Evolutionary conservation across 352 stramenopile genomes (phyloP).

Genomic region (Pythium monospermum): DNA sequence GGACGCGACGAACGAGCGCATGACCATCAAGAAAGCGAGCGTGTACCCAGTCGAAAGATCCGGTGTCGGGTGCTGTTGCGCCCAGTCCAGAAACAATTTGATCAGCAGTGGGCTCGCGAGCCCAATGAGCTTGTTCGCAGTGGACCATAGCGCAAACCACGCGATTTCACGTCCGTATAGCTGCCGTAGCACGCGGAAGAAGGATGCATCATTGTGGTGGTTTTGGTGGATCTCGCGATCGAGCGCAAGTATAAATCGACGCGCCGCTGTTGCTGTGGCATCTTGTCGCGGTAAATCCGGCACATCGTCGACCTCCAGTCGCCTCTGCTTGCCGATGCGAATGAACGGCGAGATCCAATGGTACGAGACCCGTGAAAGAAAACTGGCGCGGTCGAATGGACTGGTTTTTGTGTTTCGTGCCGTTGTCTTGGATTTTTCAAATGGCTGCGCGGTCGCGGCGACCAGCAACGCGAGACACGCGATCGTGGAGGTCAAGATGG

Average conservation of each 20-base stretch:
- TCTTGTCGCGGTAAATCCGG: slow-evolving; percentile 47
- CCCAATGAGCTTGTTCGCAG: slow-evolving; percentile 63
- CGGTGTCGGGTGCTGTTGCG: slow-evolving; percentile 28
- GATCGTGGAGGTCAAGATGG: slow-evolving; percentile 3
- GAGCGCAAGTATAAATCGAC: slow-evolving; percentile 37
- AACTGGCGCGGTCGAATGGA: slow-evolving; percentile 45
- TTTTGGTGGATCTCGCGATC: slow-evolving; percentile 26
- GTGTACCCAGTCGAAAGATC: slow-evolving; percentile 42
- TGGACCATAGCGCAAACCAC: slow-evolving; percentile 63
- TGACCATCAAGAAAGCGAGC: slow-evolving; percentile 48
- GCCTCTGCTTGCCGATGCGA: slow-evolving; percentile 32
- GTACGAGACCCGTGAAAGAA: slow-evolving; percentile 61
- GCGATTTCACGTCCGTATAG: slow-evolving; percentile 63
- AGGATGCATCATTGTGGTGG: slow-evolving; percentile 22
- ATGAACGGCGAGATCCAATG: slow-evolving; percentile 69
- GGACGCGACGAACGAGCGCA: slow-evolving; percentile 47
- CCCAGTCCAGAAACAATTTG: slow-evolving; percentile 80
- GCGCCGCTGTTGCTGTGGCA: slow-evolving; percentile 36
- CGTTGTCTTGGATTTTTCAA: too few species aligned
- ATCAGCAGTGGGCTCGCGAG: slow-evolving; percentile 66
- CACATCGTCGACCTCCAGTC: slow-evolving; percentile 59
- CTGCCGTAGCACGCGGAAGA: slow-evolving; percentile 40
- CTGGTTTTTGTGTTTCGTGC: neutral
- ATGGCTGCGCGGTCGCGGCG: neutral
- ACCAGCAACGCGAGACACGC: slow-evolving; percentile 3